Evolutionary conservation across 345 rosid genomes (phyloP), one percentile per base, ranked within the genome.

Genomic region (Pugionium cornutum): DNA sequence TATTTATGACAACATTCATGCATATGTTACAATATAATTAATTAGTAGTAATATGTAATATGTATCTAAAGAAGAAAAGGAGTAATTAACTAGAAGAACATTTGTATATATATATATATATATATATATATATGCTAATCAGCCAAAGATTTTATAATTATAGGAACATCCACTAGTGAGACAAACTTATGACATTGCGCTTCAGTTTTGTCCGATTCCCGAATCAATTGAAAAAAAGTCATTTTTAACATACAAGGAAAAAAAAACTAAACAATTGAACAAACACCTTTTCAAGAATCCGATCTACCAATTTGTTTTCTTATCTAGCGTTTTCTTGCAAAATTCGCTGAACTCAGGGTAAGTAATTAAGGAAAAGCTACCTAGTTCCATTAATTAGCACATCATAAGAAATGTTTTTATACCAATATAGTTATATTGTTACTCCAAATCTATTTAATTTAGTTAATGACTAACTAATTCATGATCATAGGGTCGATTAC

Each of bases 121-220:
- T 69, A 51, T 41, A 27, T 4, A 11, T 5, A 46, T 57, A n/a
- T 31, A 6, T 54, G 51, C 58, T 68, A 58, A 27, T 34, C 53
- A 60, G 61, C 61, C n/a, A 61, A 29, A 60, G 10, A 40, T 41
- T 39, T 37, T 43, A 67, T 68, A 58, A 58, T 9, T 37, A 66
- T 26, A 55, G 65, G 11, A 70, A 50, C 66, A 57, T 65, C 76
- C 76, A 72, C 71, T 65, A 57, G 54, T 66, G 71, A 65, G 76
- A 72, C 76, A 65, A 66, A 51, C 29, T 57, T 56, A 44, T 52
- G 71, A 72, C 66, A 72, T 44, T 72, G 40, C 48, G 48, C 58
- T 63, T 65, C 53, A 46, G 41, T 49, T 56, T 72, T 65, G 61
- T 72, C 66, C 76, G 66, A 65, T 65, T 72, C 71, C 55, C 34